Evolutionary conservation across 148 eudicot species (phyloP).

Genomic region (Rheum nobile): DNA sequence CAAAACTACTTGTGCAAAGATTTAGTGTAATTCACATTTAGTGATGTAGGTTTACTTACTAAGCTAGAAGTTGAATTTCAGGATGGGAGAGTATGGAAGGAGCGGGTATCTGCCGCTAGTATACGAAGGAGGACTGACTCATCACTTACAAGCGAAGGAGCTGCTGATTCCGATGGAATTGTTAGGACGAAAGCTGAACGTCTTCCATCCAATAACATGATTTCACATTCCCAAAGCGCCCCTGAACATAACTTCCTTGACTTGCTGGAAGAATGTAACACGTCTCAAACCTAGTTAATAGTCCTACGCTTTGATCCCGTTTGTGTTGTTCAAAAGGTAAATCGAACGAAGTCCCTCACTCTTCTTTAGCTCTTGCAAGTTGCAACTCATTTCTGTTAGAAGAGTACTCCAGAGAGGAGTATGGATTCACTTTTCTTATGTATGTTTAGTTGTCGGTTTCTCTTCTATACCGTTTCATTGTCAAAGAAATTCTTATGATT

Average conservation of each 20-base stretch:
- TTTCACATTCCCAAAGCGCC: conserved; percentile 75
- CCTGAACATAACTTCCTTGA: conserved; percentile 76
- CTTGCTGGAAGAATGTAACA: conserved; percentile 60
- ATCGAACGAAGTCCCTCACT: too few species aligned
- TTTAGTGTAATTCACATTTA: too few species aligned
- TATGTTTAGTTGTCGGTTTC: background rate
- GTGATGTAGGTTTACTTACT: background rate
- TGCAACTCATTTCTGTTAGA: too few species aligned
- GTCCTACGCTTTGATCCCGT: background rate
- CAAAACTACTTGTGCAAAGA: background rate
- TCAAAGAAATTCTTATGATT: too few species aligned
- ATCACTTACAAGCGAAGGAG: conserved; percentile 42
- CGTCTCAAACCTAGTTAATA: conserved; percentile 31
- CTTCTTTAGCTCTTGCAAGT: too few species aligned
- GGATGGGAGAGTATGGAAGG: conserved; percentile 97
- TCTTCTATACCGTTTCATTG: background rate
- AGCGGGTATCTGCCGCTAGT: conserved; percentile 57
- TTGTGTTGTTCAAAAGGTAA: too few species aligned
- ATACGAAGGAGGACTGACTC: conserved; percentile 47
- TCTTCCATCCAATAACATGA: conserved; percentile 35
- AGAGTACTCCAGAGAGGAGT: background rate
- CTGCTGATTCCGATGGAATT: conserved; percentile 23
- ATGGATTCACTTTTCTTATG: background rate
- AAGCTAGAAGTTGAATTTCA: conserved; percentile 11
- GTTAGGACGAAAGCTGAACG: conserved; percentile 16